Base-by-base conservation (phyloP, 2,329 filamentous ascomycete species). In the Hymenoscyphus infarciens region DNA sequence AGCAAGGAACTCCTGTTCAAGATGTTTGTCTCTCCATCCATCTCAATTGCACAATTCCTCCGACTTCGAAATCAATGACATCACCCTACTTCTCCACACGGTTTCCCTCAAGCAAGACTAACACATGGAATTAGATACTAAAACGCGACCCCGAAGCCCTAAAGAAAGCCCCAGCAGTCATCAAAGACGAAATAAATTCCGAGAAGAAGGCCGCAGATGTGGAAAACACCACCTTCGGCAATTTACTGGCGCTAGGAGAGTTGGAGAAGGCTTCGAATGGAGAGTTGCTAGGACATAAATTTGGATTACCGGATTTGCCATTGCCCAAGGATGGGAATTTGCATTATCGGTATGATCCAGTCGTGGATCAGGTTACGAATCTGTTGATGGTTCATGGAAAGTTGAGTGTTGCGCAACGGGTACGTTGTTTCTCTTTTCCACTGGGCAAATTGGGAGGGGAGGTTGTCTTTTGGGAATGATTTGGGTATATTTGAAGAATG, bases 311-410 rank as follows among this genome's bases (percentile, higher is more conserved):
- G 1, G 79, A 81, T 39, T 78, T 87, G 61, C 86, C 89, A 6
- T 80, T 92, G 59, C 83, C 88, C 10, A 82, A 83, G 62, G 79
- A 66, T 53, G 81, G 31, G 77, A 81, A 91, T 77, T 78, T 94
- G 70, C 90, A 92, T 76, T 82, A 91, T 74, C 86, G 95, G 72
- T 96, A 98, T 74, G 90, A 97, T 74, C 86, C 91, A 1, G 82
- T 97, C 7, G 81, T 98, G 56, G 81, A 89, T 68, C 95, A 97
- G 79, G 82, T 98, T 70, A 97, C 92, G 19, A 93, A 92, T 74
- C 81, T 97, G 69, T 78, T 99, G 67, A 99, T 98, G 94, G 82
- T 82, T 71, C 85, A 98, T 77, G 95, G 95, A 70, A 96, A 97
- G 81, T 85, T 96, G 75, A 89, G 89, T 73, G 83, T 85, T 75